phyloP scores from a whole-genome alignment of 1,139 yeast species.

The Pichia sp. region DNA sequence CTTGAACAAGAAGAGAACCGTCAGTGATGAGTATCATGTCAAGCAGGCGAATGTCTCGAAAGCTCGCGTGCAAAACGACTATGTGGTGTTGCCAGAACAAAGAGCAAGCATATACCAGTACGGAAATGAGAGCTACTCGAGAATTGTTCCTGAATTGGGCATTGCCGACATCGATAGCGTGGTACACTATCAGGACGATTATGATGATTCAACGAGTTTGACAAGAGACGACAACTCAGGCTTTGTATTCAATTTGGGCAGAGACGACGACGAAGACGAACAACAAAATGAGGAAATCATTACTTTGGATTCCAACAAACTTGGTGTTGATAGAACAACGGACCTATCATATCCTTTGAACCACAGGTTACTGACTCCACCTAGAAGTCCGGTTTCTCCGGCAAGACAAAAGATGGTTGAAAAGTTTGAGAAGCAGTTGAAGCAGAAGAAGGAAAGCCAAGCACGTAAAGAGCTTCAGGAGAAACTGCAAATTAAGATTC shows the following conservation, averaged over 20 bases:
- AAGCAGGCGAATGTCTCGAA: slow-evolving; percentile 25
- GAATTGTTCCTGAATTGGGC: slow-evolving; percentile 26
- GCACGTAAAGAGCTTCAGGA: slow-evolving; percentile 16
- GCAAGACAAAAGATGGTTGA: slow-evolving; percentile 22
- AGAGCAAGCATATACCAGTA: slow-evolving; percentile 19
- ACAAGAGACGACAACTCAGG: background rate
- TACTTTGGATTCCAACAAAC: background rate
- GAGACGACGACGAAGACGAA: slow-evolving; percentile 1
- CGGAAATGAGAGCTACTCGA: slow-evolving; percentile 15
- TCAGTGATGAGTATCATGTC: slow-evolving; percentile 30
- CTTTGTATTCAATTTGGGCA: background rate
- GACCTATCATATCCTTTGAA: slow-evolving; percentile 2
- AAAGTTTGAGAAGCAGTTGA: slow-evolving; percentile 17
- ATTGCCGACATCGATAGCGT: slow-evolving; percentile 11
- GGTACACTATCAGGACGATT: slow-evolving; percentile 1
- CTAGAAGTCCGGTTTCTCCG: slow-evolving; percentile 16
- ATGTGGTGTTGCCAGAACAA: slow-evolving; percentile 22
- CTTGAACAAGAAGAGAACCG: slow-evolving; percentile 28
- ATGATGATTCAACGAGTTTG: background rate
- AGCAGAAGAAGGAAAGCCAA: slow-evolving; percentile 13
- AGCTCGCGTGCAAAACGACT: slow-evolving; percentile 17
- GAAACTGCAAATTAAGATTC: slow-evolving; percentile 14
- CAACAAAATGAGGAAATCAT: background rate
- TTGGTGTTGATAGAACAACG: background rate
- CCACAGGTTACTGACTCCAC: background rate